Base-by-base conservation (phyloP, 2,329 filamentous ascomycete species). In the Ceratocystis papillata region DNA sequence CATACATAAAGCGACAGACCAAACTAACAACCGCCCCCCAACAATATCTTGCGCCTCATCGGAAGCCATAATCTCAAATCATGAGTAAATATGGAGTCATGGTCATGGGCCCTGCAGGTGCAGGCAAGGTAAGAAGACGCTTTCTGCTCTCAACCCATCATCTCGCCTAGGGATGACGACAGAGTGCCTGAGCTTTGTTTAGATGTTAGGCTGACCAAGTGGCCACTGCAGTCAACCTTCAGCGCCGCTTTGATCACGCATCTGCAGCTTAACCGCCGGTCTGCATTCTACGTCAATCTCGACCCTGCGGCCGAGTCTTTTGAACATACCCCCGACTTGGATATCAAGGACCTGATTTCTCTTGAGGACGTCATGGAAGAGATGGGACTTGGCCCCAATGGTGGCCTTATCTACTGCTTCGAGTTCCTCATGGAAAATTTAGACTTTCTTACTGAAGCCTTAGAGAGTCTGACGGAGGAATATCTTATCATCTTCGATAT, bases 401-500 rank as follows among this genome's bases (percentile, higher is more conserved):
- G 92, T 69, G 92, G 91, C 10, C 81, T 96, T 63, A 93, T 96
- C 72, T 96, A 95, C 81, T 96, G 92, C 78, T 96, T 96, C 77
- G 92, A 96, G 77, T 96, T 95, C 75, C 83, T 96, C 59, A 86
- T 96, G 74, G 89, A 96, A 75, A 96, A 96, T 74, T 85, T 96
- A 69, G 91, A 96, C 77, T 96, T 94, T 77, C 79, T 96, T 62
- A 89, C 88, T 60, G 88, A 95, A 69, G 86, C 88, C 20, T 84
- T 96, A 66, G 90, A 96, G 71, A 83, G 86, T 53, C 80, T 96
- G 66, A 93, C 90, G 8, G 94, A 99, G 72, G 94, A 97, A 72
- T 96, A 96, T 76, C 83, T 99, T 69, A 96, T 97, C 76, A 89
- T 99, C 69, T 91, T 99, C 77, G 94, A 99, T 77, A 96, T 97